Evolutionary conservation across 2,329 filamentous ascomycete genomes (phyloP), one percentile per base, ranked within the genome.

Genomic region (Sporothrix curviconia): DNA sequence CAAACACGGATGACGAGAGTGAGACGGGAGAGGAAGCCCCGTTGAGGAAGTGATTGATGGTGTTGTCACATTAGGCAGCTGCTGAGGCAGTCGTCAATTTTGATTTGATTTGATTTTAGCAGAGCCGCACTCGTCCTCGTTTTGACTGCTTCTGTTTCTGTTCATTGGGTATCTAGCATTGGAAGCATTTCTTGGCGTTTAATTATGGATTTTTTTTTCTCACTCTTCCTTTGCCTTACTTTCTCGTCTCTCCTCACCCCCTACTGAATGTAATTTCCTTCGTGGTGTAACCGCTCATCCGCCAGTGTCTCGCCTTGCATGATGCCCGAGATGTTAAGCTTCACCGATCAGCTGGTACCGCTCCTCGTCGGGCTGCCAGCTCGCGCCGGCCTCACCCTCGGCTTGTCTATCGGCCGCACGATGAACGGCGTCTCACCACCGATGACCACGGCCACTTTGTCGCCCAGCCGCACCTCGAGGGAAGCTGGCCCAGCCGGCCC

Each of bases 351-450:
- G 25, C 37, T 43, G 17, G 50, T 30, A 53, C n/a, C 37, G 24
- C 11, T 11, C n/a, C 36, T 52, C 50, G 8, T 8, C 37, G 0
- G 49, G 14, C 22, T 28, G 19, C 47, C 47, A 46, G 3, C 25
- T 32, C 25, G 8, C 25, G 25, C 32, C 11, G 25, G 17, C 30
- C 8, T 19, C 8, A 11, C 12, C 30, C n/a, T 34, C 28, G 3
- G 17, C 17, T 3, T 25, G 44, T n/a, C n/a, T 14, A 5, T 37
- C 24, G 22, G 24, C 36, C 2, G 19, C 40, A 55, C n/a, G 9
- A 46, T 14, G 17, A 55, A 55, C 25, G 52, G 52, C 39, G 28
- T 36, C 36, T 54, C 51, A 7, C 25, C 51, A 22, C 51, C 51
- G 9, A 54, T n/a, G 22, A 54, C 15, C 5, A 54, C 51, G 3